These are phyloP conservation scores for Candida qinlingensis DNA, from an alignment of 805 yeast genomes.

Conservation along the genomic window DNA sequence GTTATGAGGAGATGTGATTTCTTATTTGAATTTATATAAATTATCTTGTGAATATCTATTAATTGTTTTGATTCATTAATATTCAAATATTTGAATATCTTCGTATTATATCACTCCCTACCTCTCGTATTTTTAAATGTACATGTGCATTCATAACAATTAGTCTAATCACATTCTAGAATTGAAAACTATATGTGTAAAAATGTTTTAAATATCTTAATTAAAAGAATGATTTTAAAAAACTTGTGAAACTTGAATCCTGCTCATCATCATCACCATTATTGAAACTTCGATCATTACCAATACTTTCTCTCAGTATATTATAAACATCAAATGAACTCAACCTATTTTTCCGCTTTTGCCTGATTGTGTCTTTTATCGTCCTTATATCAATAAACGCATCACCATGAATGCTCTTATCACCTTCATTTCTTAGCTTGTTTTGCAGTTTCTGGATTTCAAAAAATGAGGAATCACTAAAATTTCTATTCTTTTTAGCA, in stretches of 20 bases:
- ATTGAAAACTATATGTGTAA: neutral
- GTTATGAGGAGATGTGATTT: no score
- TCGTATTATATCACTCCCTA: no score
- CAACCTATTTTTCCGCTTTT: slow-evolving; percentile 10
- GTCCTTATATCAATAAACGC: slow-evolving; percentile 6
- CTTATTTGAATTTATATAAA: no score
- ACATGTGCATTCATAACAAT: no score
- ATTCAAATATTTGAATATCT: no score
- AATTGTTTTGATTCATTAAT: no score
- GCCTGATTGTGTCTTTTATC: neutral
- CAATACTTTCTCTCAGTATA: slow-evolving; percentile 14
- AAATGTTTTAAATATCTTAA: no score
- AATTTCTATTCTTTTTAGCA: slow-evolving; percentile 2
- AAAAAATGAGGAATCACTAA: slow-evolving; percentile 7
- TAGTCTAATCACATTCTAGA: neutral
- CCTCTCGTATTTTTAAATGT: no score
- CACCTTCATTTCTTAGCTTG: slow-evolving; percentile 2
- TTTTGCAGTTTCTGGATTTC: slow-evolving; percentile 9
- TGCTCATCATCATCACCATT: neutral
- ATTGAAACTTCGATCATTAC: neutral
- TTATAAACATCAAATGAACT: slow-evolving; percentile 23
- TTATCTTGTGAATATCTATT: slow-evolving; percentile 7
- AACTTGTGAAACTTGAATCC: slow-evolving; percentile 17
- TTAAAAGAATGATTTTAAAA: slow-evolving; percentile 17
- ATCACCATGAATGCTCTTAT: neutral